These are phyloP conservation scores for Tilletiaria anomala DNA, from an alignment of 1,284 basidiomycete genomes.

Conservation along the genomic window DNA sequence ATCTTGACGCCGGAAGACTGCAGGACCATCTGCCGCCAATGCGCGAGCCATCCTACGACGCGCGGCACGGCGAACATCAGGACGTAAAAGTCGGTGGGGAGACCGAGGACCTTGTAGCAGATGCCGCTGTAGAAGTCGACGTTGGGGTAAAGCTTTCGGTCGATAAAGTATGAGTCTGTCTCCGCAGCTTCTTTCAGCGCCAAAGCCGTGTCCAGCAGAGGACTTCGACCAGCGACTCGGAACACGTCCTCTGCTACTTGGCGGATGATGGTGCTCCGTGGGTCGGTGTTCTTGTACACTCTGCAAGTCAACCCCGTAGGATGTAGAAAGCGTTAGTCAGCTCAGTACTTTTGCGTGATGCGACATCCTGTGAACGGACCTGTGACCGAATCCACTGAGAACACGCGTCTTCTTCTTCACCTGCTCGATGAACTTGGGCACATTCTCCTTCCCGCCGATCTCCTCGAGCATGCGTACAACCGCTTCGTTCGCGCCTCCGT, in stretches of 20 bases:
- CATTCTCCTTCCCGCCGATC: constrained; percentile 4
- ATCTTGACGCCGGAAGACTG: constrained; percentile 1
- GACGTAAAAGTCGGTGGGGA: constrained; percentile 53
- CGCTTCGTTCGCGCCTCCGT: constrained; percentile 44
- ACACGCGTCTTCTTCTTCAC: constrained; percentile 74
- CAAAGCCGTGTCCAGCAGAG: constrained; percentile 70
- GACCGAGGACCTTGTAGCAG: not conserved
- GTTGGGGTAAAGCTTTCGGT: constrained; percentile 5
- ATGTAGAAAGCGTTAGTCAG: too few relatives aligned
- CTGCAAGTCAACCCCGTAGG: too few relatives aligned
- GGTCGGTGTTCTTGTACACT: constrained; percentile 47
- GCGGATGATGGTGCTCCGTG: constrained; percentile 69
- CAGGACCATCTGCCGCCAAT: constrained; percentile 50
- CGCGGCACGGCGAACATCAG: constrained; percentile 75
- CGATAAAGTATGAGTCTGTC: constrained; percentile 60
- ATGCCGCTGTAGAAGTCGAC: constrained; percentile 3
- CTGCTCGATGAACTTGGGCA: constrained; percentile 44
- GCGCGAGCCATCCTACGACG: constrained; percentile 74
- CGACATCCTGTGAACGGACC: too few relatives aligned
- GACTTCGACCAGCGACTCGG: constrained; percentile 55
- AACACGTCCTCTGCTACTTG: constrained; percentile 68
- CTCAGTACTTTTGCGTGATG: too few relatives aligned
- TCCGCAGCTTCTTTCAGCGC: constrained; percentile 69
- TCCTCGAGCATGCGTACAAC: constrained; percentile 2
- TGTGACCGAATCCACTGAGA: constrained; percentile 69